Evolutionary conservation across 192 early-diverging fungal genomes (phyloP).

Genomic region (Backusella tarrabulga): DNA sequence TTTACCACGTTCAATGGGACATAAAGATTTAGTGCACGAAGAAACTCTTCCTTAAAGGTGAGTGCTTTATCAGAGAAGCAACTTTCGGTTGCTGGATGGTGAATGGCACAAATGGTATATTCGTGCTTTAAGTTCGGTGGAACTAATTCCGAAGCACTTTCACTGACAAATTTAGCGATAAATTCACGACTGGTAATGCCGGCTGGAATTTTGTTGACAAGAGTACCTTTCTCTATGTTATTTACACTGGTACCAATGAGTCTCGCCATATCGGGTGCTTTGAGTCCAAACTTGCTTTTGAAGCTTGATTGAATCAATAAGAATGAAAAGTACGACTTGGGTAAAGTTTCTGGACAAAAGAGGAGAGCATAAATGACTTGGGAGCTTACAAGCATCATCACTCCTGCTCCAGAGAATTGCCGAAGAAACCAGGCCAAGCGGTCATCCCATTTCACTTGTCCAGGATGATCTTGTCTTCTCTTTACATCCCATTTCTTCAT

Average conservation of each 20-base stretch:
- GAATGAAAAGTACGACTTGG: constrained; percentile 57
- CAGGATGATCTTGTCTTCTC: constrained; percentile 29
- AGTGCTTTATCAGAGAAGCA: constrained; percentile 45
- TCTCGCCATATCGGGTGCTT: constrained; percentile 41
- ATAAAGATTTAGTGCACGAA: constrained; percentile 57
- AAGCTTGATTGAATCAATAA: constrained; percentile 47
- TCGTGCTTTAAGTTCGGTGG: constrained; percentile 47
- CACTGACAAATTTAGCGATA: constrained; percentile 47
- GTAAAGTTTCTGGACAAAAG: constrained; percentile 55
- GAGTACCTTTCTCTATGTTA: constrained; percentile 24
- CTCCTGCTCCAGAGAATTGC: constrained; percentile 35
- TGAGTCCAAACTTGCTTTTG: constrained; percentile 40
- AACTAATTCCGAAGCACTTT: constrained; percentile 48
- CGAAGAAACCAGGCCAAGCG: constrained; percentile 41
- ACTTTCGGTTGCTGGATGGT: constrained; percentile 56
- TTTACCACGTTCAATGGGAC: constrained; percentile 59
- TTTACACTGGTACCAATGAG: constrained; percentile 22
- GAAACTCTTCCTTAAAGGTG: constrained; percentile 45
- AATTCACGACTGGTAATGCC: constrained; percentile 51
- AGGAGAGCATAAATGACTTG: constrained; percentile 52
- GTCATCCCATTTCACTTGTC: constrained; percentile 44
- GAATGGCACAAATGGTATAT: constrained; percentile 54
- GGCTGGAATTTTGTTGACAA: constrained; percentile 39
- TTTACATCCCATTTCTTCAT: constrained; percentile 56
- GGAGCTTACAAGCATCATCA: constrained; percentile 47